These are phyloP conservation scores for Trypanosoma rangeli DNA, from an alignment of 208 protist species.

Conservation along the genomic window DNA sequence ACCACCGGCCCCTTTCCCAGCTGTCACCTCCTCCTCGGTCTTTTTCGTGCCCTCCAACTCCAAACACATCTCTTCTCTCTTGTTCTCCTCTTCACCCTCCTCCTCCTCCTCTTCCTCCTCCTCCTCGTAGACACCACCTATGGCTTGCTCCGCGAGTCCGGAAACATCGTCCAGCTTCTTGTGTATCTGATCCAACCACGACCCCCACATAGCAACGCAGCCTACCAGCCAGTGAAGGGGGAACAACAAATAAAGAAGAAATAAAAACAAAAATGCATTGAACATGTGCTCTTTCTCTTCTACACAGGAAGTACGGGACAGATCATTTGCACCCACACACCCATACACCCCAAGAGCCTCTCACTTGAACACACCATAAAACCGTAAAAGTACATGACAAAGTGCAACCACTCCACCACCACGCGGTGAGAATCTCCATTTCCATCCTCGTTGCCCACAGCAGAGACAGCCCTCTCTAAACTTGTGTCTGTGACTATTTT, in stretches of 20 bases:
- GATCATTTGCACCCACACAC: not conserved
- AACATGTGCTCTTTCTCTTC: not conserved
- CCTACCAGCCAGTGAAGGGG: not conserved
- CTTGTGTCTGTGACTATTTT: not conserved
- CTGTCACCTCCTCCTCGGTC: not conserved
- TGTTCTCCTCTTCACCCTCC: not conserved
- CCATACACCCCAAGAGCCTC: not conserved
- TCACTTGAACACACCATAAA: not conserved
- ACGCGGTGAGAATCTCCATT: not conserved
- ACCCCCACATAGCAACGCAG: slow-evolving; percentile 48
- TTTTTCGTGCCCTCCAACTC: not conserved
- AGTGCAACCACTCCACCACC: not conserved
- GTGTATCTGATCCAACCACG: slow-evolving; percentile 66
- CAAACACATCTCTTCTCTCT: not conserved
- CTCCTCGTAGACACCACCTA: slow-evolving; percentile 44
- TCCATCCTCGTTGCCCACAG: not conserved
- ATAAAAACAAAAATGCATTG: not conserved
- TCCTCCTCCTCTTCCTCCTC: slow-evolving; percentile 14
- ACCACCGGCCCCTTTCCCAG: not conserved
- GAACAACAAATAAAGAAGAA: not conserved
- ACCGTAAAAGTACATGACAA: not conserved
- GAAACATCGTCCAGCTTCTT: slow-evolving; percentile 59
- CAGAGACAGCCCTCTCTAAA: not conserved
- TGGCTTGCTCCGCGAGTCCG: slow-evolving; percentile 26
- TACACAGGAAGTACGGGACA: not conserved